A percentile compares a stretch with the other conserved stretches of the same genome.
These are phyloP conservation scores for Ophiocordyceps unilateralis DNA, from an alignment of 2,329 filamentous ascomycete species.

Conservation along the genomic window DNA sequence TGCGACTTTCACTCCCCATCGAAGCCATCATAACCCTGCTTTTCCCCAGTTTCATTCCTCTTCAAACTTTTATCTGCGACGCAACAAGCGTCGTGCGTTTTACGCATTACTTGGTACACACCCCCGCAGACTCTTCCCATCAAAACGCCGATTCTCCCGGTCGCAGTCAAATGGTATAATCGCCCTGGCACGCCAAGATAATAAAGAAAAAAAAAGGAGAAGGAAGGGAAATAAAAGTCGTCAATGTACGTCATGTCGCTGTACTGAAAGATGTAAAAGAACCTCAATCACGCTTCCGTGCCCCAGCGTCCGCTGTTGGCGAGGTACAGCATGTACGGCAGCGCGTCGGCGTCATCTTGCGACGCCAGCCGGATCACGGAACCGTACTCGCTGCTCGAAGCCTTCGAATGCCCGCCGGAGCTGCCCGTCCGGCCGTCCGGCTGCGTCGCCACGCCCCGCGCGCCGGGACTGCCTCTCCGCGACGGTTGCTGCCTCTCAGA, in stretches of 20 bases:
- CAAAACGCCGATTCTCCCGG: no score
- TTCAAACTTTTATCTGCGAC: not conserved
- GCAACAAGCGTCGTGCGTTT: not conserved
- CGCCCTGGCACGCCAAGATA: no score
- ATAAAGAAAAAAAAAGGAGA: not conserved
- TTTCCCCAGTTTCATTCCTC: not conserved
- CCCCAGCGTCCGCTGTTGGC: not conserved
- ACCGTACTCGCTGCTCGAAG: slow-evolving; percentile 17
- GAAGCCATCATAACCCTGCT: no score
- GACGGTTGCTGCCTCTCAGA: no score
- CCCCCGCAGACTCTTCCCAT: not conserved
- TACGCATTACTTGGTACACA: not conserved
- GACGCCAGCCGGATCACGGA: slow-evolving; percentile 33
- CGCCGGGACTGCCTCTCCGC: no score
- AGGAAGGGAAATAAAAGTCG: not conserved
- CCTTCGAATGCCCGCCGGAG: slow-evolving; percentile 8
- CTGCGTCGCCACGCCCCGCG: no score
- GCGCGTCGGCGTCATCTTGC: slow-evolving; percentile 12
- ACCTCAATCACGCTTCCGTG: not conserved
- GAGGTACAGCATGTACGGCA: slow-evolving; percentile 20
- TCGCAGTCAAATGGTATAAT: no score
- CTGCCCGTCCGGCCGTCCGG: not conserved
- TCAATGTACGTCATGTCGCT: not conserved
- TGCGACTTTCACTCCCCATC: no score
- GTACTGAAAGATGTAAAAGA: not conserved